Conservation (phyloP, 805 yeast genomes). For the Ogataea pini region DNA sequence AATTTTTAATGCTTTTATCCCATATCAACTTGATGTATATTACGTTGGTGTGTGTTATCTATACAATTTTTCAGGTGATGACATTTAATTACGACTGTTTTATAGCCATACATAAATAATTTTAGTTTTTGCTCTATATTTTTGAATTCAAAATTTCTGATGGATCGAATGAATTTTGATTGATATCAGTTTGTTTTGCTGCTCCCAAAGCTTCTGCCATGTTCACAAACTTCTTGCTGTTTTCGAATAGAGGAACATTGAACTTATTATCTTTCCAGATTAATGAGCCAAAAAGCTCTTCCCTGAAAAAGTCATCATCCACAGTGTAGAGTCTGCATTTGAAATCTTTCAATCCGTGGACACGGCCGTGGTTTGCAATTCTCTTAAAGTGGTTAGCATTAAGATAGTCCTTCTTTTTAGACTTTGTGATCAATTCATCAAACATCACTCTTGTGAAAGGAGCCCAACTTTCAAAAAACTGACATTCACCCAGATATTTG, state of each 20-base stretch:
- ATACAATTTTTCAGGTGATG: constrained; percentile 5
- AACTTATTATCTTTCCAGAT: constrained; percentile 23
- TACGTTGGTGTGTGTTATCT: background rate
- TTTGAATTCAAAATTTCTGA: constrained; percentile 11
- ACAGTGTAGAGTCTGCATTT: constrained; percentile 15
- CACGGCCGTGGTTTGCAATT: constrained; percentile 23
- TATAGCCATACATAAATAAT: constrained; percentile 11
- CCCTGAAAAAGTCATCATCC: constrained; percentile 16
- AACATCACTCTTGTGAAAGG: constrained; percentile 20
- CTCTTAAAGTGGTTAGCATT: constrained; percentile 15
- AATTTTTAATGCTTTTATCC: constrained; percentile 2
- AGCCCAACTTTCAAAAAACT: constrained; percentile 31
- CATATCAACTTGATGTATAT: constrained; percentile 1
- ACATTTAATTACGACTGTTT: constrained; percentile 9
- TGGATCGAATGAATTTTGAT: constrained; percentile 11
- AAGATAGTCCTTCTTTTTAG: constrained; percentile 14
- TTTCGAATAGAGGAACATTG: constrained; percentile 14
- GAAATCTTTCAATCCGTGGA: constrained; percentile 26
- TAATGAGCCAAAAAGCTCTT: constrained; percentile 16
- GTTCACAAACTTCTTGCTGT: constrained; percentile 17
- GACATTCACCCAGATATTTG: constrained; percentile 19
- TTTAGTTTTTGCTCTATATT: constrained; percentile 3
- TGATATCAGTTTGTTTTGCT: background rate
- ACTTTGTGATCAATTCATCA: constrained; percentile 10
- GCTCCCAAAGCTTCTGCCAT: constrained; percentile 19